Base-by-base conservation (phyloP, 202 grass and related monocot species). In the Sporobolus alterniflorus region DNA sequence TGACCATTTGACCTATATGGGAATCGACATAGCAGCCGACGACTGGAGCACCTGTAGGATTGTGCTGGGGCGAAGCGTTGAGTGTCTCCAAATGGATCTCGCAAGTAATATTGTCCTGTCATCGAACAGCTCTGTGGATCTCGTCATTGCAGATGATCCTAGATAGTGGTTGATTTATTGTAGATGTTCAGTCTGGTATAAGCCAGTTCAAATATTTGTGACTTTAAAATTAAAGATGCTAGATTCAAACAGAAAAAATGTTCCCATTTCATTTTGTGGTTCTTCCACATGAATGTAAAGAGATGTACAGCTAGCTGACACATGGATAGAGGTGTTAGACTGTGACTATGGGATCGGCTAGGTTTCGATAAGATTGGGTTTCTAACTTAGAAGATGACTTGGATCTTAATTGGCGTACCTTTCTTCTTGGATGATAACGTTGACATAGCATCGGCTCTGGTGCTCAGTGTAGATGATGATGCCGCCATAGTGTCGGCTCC, bases 1-100 rank as follows among this genome's bases (percentile, higher is more conserved):
- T 10, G 92, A 97, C 73, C 92, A 97, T 63, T 72, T 92, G 39
- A 83, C 63, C 39, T 97, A 97, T 60, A 88, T 94, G 30, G 83
- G 88, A 62, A 62, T 92, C 18, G 41, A 83, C 15, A 73, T 97
- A 9, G 79, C 47, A 24, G 87, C 92, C 13, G 91, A 97, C 8
- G 86, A 94, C 72, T 94, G 90, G 92, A 90, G 94, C 86, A 90
- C 83, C 55, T 97, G 94, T 86, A 91, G 88, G 59, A 92, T 94
- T 12, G 81, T 94, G 62, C 54, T 87, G 57, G 69, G 20, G 4
- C 50, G 0, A 1, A 74, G 89, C 9, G 74, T 60, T 30, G 47
- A 82, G 69, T 39, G 70, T 28, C 81, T 88, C 73, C 34, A 40
- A 70, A 40, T 8, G 48, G 83, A 82, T 29, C 60, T 89, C 36